Percentiles rank a stretch among this genome's conserved stretches.
phyloP scores from a whole-genome alignment of 371 early-diverging fungal species.

The Actinomortierella wolfii region DNA sequence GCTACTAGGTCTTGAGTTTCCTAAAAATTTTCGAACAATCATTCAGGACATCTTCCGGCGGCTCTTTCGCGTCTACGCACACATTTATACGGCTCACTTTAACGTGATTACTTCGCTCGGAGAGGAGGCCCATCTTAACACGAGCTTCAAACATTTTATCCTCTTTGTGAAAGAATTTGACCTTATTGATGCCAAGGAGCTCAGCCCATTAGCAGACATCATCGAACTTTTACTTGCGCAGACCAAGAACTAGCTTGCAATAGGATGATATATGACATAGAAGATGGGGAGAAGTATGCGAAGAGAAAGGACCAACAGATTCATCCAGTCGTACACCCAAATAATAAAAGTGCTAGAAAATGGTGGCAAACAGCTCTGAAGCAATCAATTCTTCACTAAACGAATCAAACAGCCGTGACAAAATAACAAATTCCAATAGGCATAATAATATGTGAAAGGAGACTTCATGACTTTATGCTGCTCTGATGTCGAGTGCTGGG shows the following conservation, averaged over 20 bases:
- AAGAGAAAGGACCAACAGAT: too few relatives aligned
- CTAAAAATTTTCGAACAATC: conserved; percentile 48
- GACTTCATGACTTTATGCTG: too few relatives aligned
- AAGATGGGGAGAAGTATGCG: too few relatives aligned
- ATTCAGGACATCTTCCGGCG: conserved; percentile 78
- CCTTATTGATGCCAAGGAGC: conserved; percentile 73
- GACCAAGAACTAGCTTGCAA: conserved; percentile 21
- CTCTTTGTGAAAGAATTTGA: conserved; percentile 82
- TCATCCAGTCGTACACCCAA: too few relatives aligned
- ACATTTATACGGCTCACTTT: conserved; percentile 86
- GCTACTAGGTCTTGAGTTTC: conserved; percentile 29
- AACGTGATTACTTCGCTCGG: conserved; percentile 68
- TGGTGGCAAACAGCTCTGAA: too few relatives aligned
- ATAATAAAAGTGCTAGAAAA: too few relatives aligned
- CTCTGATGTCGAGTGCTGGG: too few relatives aligned
- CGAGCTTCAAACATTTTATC: conserved; percentile 88
- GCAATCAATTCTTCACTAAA: too few relatives aligned
- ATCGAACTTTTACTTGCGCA: conserved; percentile 52
- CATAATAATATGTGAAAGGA: too few relatives aligned
- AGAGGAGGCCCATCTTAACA: conserved; percentile 85
- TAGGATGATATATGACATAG: too few relatives aligned
- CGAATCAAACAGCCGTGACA: too few relatives aligned
- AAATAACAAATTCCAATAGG: too few relatives aligned
- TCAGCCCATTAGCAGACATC: conserved; percentile 68
- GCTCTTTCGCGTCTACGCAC: conserved; percentile 86